Evolutionary conservation across 2,329 filamentous ascomycete genomes (phyloP).

Genomic region (Sarocladium strictum): DNA sequence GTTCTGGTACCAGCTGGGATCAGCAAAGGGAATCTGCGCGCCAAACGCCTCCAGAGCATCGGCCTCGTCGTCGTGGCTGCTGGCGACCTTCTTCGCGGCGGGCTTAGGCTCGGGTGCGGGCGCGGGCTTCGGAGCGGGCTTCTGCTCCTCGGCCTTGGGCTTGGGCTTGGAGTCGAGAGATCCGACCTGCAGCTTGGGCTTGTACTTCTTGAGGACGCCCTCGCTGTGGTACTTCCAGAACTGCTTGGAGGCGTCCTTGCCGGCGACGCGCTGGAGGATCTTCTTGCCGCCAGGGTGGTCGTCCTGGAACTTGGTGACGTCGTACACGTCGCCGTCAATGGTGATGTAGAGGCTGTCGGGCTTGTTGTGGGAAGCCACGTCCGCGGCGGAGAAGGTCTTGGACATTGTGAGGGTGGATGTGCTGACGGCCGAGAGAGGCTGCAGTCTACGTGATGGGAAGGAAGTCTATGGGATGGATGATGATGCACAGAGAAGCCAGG

Average conservation of each 20-base stretch:
- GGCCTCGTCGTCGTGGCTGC: conserved; percentile 42
- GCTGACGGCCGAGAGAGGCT: conserved; percentile 2
- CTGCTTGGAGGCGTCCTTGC: conserved; percentile 61
- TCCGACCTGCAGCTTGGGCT: conserved; percentile 69
- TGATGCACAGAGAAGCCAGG: not conserved
- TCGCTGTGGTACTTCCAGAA: conserved; percentile 81
- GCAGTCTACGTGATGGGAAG: too few relatives aligned
- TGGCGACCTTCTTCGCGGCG: conserved; percentile 28
- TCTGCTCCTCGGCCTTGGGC: conserved; percentile 47
- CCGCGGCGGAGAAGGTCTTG: conserved; percentile 74
- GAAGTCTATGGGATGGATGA: too few relatives aligned
- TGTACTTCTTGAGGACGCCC: conserved; percentile 81
- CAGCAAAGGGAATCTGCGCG: conserved; percentile 81
- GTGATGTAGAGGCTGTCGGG: conserved; percentile 79
- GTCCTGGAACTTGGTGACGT: conserved; percentile 82
- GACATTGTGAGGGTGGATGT: conserved; percentile 60
- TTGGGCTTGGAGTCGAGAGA: conserved; percentile 85
- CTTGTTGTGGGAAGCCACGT: conserved; percentile 91
- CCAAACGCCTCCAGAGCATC: conserved; percentile 82
- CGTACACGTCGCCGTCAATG: conserved; percentile 92
- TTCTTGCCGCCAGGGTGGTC: conserved; percentile 73
- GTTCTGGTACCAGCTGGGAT: conserved; percentile 91
- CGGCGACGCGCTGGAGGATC: conserved; percentile 56
- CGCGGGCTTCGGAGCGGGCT: conserved; percentile 15
- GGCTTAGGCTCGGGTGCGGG: conserved; percentile 24